Evolutionary conservation across 2,329 filamentous ascomycete species (phyloP), one percentile per base, ranked within the genome.

Genomic region (Calonectria pteridis): DNA sequence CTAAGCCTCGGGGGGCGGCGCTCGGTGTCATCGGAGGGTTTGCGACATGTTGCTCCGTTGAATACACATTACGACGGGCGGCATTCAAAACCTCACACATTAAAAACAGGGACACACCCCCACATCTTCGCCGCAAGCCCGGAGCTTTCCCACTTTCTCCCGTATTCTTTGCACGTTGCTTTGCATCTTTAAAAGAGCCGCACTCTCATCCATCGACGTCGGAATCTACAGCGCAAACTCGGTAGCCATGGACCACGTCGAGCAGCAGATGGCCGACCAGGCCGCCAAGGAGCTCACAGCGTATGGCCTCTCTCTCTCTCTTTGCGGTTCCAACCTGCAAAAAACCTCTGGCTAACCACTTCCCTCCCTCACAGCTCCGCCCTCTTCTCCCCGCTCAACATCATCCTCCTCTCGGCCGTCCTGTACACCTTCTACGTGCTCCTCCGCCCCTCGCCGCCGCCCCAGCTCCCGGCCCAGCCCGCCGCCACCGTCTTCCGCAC

Each of bases 401-500:
- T 90, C 74, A 84, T 93, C 82, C 89, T 94, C 78, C 79, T 90
- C 80, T 84, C 85, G 78, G 83, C 91, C 76, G 84, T 92, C 76
- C 78, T 89, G 77, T 91, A 93, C 86, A 89, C 91, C 20, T 81
- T 89, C 80, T 93, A 93, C 86, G 81, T 85, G 37, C 84, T 90
- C 76, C 83, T 91, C 78, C 87, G 88, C 65, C 88, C 90, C 2
- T 80, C 87, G 16, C 80, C 87, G n/a, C 83, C 86, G 9, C 78
- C 87, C 5, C 76, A 82, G 10, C 84, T 92, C 33, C 87, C 90
- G 55, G 87, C 87, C 75, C 87, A 91, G 55, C 83, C 89, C 7
- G 87, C 91, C 0, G 88, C 92, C 67, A 86, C 88, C 78, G 90
- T 94, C 79, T 94, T 93, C 88, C 86, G 86, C 72, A 93, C 89